Evolutionary conservation across 345 rosid genomes (phyloP).

Genomic region (Syzygium aqueum): DNA sequence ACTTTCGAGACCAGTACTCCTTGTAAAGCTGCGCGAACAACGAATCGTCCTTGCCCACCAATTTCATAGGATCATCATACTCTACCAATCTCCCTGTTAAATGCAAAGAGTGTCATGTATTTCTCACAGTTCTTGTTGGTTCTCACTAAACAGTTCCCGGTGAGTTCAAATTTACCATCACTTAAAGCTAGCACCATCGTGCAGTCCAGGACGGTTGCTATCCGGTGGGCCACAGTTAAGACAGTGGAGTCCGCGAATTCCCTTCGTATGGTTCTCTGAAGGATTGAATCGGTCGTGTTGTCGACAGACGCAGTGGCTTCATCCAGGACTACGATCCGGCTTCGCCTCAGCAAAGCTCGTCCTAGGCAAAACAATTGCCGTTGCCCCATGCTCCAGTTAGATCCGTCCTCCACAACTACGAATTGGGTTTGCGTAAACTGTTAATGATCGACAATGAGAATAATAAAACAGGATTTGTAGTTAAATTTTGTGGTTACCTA

Average conservation of each 20-base stretch:
- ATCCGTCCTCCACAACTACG: slow-evolving; percentile 50
- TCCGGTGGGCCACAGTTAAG: slow-evolving; percentile 53
- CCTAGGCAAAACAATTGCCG: slow-evolving; percentile 56
- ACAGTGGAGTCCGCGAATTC: slow-evolving; percentile 48
- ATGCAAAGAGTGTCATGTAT: not conserved
- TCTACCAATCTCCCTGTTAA: slow-evolving; percentile 9
- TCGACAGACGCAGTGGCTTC: slow-evolving; percentile 66
- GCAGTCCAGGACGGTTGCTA: slow-evolving; percentile 64
- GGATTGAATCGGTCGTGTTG: slow-evolving; percentile 39
- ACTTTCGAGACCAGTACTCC: slow-evolving; percentile 13
- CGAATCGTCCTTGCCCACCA: slow-evolving; percentile 4
- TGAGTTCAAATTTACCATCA: slow-evolving; percentile 7
- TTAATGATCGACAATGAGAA: not conserved
- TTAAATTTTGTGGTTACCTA: slow-evolving; percentile 9
- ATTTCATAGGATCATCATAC: slow-evolving; percentile 9
- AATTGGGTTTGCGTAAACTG: not conserved
- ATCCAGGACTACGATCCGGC: slow-evolving; percentile 45
- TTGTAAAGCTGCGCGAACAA: slow-evolving; percentile 10
- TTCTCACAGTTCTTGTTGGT: not conserved
- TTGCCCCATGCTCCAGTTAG: slow-evolving; percentile 64
- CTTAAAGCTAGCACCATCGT: slow-evolving; percentile 47
- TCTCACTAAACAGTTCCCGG: not conserved
- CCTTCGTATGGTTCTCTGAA: slow-evolving; percentile 41
- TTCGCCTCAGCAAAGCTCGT: slow-evolving; percentile 41
- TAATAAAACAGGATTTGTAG: slow-evolving; percentile 2